A percentile compares a stretch with the other conserved stretches of the same genome.
These are phyloP conservation scores for Nitzschia sp. DNA, from an alignment of 108 stramenopile genomes.

Conservation along the genomic window DNA sequence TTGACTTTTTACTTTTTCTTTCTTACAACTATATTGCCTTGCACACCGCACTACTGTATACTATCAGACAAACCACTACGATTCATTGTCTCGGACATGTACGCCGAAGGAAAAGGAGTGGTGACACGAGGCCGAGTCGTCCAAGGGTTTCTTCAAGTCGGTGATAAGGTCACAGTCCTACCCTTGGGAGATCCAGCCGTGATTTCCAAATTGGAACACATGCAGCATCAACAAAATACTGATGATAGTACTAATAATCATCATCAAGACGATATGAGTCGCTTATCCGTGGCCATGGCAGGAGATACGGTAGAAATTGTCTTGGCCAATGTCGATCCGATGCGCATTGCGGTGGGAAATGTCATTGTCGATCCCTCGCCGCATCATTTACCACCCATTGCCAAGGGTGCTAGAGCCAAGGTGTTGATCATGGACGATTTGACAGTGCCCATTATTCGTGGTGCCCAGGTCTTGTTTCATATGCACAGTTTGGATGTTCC, in stretches of 20 bases:
- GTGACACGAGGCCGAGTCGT: constrained; percentile 72
- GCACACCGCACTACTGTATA: too few species aligned
- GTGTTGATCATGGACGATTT: constrained; percentile 94
- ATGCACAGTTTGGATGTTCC: constrained; percentile 85
- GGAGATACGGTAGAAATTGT: constrained; percentile 87
- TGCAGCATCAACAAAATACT: constrained; percentile 60
- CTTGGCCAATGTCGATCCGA: constrained; percentile 73
- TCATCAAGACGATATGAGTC: constrained; percentile 8
- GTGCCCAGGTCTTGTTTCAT: constrained; percentile 80
- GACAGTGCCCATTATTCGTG: constrained; percentile 96
- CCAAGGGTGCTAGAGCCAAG: constrained; percentile 79
- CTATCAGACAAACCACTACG: constrained; percentile 81
- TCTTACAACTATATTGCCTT: constrained; percentile 33
- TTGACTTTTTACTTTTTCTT: constrained; percentile 17
- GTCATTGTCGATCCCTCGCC: constrained; percentile 69
- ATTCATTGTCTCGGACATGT: constrained; percentile 90
- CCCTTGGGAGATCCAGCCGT: constrained; percentile 81
- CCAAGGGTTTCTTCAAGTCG: constrained; percentile 69
- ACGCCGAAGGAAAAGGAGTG: constrained; percentile 74
- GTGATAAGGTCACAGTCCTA: constrained; percentile 71
- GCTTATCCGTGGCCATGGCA: constrained; percentile 64
- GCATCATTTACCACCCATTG: constrained; percentile 63
- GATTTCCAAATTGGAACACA: constrained; percentile 65
- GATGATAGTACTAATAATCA: constrained; percentile 32
- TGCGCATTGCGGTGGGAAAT: constrained; percentile 75